These are phyloP conservation scores for Sedum album DNA, from an alignment of 164 flowering plant species.

Conservation along the genomic window DNA sequence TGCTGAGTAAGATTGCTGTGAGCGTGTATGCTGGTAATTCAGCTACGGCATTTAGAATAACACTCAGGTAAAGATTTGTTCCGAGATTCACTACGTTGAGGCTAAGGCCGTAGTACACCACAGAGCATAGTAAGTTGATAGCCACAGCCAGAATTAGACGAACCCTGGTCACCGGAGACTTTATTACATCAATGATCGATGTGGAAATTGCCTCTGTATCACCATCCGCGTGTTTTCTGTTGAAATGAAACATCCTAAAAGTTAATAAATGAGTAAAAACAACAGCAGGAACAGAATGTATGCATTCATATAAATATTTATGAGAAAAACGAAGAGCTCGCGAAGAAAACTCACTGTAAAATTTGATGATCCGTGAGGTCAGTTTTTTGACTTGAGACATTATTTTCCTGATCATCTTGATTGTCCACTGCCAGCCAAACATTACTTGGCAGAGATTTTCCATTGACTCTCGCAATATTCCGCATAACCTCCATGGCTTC, in stretches of 20 bases:
- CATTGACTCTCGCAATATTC: conserved; percentile 51
- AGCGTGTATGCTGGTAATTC: conserved; percentile 81
- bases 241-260: background rate
- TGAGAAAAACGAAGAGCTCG: background rate
- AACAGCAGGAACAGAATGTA: background rate
- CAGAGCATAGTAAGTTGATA: conserved; percentile 53
- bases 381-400: background rate
- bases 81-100: conserved; percentile 78
- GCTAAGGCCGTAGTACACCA: conserved; percentile 86
- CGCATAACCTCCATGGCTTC: conserved; percentile 62
- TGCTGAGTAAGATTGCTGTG: conserved; percentile 56
- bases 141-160: conserved; percentile 50
- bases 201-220: background rate
- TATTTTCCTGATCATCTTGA: conserved; percentile 28
- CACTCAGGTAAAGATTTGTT: conserved; percentile 71
- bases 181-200: conserved; percentile 51
- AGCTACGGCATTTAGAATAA: conserved; percentile 58
- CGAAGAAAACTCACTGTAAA: background rate
- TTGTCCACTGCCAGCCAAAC: conserved; percentile 46
- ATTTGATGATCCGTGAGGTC: background rate
- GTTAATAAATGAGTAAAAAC: background rate
- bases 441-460: conserved; percentile 36
- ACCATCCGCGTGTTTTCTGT: background rate
- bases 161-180: conserved; percentile 43
- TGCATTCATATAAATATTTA: background rate